Conservation (phyloP, 1,284 basidiomycete species). For the Xerocomus minutiporus region DNA sequence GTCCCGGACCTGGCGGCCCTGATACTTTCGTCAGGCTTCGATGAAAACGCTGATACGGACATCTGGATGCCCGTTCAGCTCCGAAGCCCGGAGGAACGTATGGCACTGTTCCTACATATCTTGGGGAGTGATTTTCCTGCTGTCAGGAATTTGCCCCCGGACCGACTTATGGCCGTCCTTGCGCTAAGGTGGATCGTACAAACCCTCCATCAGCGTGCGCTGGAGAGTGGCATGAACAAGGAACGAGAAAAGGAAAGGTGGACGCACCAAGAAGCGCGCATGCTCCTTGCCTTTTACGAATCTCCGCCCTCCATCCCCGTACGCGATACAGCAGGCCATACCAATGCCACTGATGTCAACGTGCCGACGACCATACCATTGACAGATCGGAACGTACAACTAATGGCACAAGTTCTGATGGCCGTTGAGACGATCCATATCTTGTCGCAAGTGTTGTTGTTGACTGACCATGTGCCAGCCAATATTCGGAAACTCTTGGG, state of each 20-base stretch:
- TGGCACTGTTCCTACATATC: conserved; percentile 53
- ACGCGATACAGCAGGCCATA: conserved; percentile 16
- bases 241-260: conserved; percentile 63
- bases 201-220: conserved; percentile 46
- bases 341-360: conserved; percentile 8
- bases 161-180: conserved; percentile 47
- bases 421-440: conserved; percentile 57
- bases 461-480: conserved; percentile 44
- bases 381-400: conserved; percentile 61
- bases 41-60: conserved; percentile 24
- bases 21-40: conserved; percentile 38
- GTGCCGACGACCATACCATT: conserved; percentile 32
- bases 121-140: conserved; percentile 52
- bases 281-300: conserved; percentile 48
- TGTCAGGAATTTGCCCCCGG: conserved; percentile 44
- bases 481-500: conserved; percentile 55
- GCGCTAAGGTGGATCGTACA: conserved; percentile 58
- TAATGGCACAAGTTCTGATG: conserved; percentile 63
- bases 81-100: conserved; percentile 47
- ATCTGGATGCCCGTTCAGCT: conserved; percentile 41
- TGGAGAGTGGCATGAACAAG: conserved; percentile 43
- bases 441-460: conserved; percentile 56
- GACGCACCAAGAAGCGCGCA: conserved; percentile 61
- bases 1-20: conserved; percentile 49
- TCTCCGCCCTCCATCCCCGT: neutral